phyloP scores from a whole-genome alignment of 192 early-diverging fungal species.

The Thoreauomyces humboldtii region DNA sequence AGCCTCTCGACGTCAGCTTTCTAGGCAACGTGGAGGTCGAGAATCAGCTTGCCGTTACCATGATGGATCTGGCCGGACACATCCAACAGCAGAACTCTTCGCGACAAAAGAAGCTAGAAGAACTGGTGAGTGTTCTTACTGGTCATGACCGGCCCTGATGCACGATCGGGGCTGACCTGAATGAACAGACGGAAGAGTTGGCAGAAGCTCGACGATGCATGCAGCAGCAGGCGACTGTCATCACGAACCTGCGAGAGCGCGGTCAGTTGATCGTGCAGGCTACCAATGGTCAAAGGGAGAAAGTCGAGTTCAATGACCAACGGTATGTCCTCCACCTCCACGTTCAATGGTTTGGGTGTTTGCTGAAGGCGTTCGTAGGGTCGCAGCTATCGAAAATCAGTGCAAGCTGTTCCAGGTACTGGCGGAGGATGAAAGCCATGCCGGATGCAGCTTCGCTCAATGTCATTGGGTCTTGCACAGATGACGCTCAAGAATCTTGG shows the following conservation, averaged over 20 bases:
- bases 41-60: constrained; percentile 25
- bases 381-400: too few species aligned
- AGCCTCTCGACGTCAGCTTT: constrained; percentile 17
- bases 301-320: constrained; percentile 17
- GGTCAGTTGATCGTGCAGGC: constrained; percentile 24
- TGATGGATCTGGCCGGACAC: constrained; percentile 30
- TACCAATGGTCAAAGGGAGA: constrained; percentile 13
- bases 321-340: constrained; percentile 1
- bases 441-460: too few species aligned
- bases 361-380: too few species aligned
- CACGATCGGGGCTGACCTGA: background rate
- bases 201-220: constrained; percentile 12
- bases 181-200: constrained; percentile 24
- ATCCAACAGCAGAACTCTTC: constrained; percentile 23
- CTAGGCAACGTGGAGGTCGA: constrained; percentile 25
- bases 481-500: constrained; percentile 23
- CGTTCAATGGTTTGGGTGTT: background rate
- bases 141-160: background rate
- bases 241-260: constrained; percentile 20
- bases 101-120: constrained; percentile 17
- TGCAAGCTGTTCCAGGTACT: too few species aligned
- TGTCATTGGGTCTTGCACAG: too few species aligned
- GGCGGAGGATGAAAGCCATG: too few species aligned
- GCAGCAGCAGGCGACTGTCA: constrained; percentile 10
- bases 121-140: constrained; percentile 7